Evolutionary conservation across 768 basidiomycete genomes (phyloP).

Genomic region (Agaricus blazei): DNA sequence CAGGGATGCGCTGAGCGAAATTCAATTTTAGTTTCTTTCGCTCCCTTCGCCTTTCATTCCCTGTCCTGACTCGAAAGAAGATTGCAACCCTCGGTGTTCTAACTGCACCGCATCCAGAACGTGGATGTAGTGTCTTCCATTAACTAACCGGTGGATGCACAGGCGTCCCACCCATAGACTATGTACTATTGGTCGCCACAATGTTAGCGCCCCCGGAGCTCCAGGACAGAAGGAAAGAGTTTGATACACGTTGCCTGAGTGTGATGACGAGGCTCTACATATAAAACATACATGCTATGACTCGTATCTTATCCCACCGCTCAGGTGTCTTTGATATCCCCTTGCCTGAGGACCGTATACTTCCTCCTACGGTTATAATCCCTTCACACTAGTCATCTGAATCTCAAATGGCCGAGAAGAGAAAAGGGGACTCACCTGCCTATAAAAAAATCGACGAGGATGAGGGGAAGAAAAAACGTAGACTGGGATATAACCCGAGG

Average conservation of each 20-base stretch:
- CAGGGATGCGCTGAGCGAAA: too few species aligned
- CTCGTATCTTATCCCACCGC: background rate
- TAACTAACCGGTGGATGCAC: background rate
- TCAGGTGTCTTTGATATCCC: background rate
- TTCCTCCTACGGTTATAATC: background rate
- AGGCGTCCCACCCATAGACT: background rate
- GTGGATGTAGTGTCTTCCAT: background rate
- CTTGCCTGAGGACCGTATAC: background rate
- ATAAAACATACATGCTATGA: background rate
- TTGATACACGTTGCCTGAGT: background rate
- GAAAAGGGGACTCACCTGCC: too few species aligned
- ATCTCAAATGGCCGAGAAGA: background rate
- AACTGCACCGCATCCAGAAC: background rate
- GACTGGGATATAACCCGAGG: too few species aligned
- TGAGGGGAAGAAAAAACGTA: too few species aligned
- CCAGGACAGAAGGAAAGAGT: background rate
- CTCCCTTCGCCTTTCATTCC: too few species aligned
- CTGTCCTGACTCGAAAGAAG: too few species aligned
- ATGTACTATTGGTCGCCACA: background rate
- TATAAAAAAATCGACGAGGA: too few species aligned
- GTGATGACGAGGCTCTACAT: background rate
- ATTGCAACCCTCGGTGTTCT: too few species aligned
- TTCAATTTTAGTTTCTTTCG: too few species aligned
- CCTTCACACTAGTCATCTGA: background rate
- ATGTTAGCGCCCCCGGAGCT: background rate